These are phyloP conservation scores for Coriaria nepalensis DNA, from an alignment of 306 rosid genomes.

Conservation along the genomic window DNA sequence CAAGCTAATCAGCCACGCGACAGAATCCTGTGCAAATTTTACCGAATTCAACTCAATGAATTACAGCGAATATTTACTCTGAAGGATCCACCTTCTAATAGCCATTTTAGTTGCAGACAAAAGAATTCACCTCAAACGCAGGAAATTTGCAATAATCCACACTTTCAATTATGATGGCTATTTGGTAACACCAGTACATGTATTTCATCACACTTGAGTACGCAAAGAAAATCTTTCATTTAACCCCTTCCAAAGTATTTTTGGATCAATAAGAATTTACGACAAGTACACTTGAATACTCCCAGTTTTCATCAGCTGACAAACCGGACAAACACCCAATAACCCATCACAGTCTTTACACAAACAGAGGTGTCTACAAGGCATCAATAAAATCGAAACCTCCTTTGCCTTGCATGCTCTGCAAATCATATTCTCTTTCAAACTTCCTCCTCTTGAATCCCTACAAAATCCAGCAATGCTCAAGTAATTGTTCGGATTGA, in stretches of 20 bases:
- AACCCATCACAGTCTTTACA: slow-evolving; percentile 77
- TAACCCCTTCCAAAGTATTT: not conserved
- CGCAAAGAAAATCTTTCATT: not conserved
- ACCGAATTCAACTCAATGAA: too few relatives aligned
- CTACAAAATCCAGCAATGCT: slow-evolving; percentile 19
- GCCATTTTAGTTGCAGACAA: too few relatives aligned
- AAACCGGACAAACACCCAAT: slow-evolving; percentile 58
- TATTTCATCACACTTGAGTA: not conserved
- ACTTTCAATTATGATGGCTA: too few relatives aligned
- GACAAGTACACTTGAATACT: slow-evolving; percentile 62
- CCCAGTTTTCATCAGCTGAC: slow-evolving; percentile 58
- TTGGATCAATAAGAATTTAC: slow-evolving; percentile 18
- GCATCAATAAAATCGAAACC: slow-evolving; percentile 76
- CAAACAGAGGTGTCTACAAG: slow-evolving; percentile 82
- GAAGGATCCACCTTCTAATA: too few relatives aligned
- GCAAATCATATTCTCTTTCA: slow-evolving; percentile 38
- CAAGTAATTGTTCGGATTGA: slow-evolving; percentile 48
- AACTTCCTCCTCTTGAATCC: slow-evolving; percentile 24
- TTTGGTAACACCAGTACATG: too few relatives aligned
- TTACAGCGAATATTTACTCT: too few relatives aligned
- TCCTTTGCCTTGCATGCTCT: slow-evolving; percentile 61
- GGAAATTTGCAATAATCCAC: too few relatives aligned
- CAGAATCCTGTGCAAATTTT: too few relatives aligned
- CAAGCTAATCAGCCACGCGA: too few relatives aligned
- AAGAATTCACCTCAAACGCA: too few relatives aligned